phyloP scores from a whole-genome alignment of 148 eudicot genomes.

The Talinum fruticosum region DNA sequence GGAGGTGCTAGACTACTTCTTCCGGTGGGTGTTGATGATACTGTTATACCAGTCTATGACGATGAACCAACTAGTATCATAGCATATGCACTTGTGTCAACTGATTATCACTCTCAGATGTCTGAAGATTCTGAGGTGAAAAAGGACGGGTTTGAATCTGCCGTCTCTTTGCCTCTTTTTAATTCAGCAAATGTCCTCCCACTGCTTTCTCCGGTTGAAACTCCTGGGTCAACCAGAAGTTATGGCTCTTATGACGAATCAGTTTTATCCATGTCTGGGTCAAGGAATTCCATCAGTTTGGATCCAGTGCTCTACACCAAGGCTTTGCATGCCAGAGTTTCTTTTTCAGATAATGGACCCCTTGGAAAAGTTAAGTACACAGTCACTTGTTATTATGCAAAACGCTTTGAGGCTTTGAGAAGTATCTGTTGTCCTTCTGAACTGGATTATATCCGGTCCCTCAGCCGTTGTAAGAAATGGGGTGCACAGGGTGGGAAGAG shows the following conservation, averaged over 20 bases:
- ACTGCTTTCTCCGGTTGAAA: slow-evolving; percentile 44
- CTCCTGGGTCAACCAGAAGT: slow-evolving; percentile 54
- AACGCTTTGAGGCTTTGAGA: slow-evolving; percentile 83
- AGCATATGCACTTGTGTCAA: slow-evolving; percentile 66
- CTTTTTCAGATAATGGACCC: slow-evolving; percentile 70
- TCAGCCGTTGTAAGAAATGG: slow-evolving; percentile 97
- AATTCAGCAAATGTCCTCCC: slow-evolving; percentile 43
- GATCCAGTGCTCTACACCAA: slow-evolving; percentile 69
- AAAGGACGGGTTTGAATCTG: slow-evolving; percentile 46
- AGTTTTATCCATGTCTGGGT: slow-evolving; percentile 44
- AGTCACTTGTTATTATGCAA: slow-evolving; percentile 82
- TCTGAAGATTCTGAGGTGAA: slow-evolving; percentile 52
- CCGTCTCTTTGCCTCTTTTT: slow-evolving; percentile 37
- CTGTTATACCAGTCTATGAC: slow-evolving; percentile 75
- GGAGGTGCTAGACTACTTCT: slow-evolving; percentile 70
- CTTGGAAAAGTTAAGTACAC: slow-evolving; percentile 76
- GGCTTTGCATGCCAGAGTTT: slow-evolving; percentile 66
- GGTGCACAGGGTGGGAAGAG: slow-evolving; percentile 85
- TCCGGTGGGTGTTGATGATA: slow-evolving; percentile 63
- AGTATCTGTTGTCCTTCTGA: slow-evolving; percentile 79
- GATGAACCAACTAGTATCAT: slow-evolving; percentile 87
- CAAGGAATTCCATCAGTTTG: slow-evolving; percentile 47
- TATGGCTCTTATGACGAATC: slow-evolving; percentile 66
- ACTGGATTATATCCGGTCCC: slow-evolving; percentile 75
- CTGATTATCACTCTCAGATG: slow-evolving; percentile 57